phyloP scores from a whole-genome alignment of 2,329 filamentous ascomycete species.

The Colletotrichum sp. region DNA sequence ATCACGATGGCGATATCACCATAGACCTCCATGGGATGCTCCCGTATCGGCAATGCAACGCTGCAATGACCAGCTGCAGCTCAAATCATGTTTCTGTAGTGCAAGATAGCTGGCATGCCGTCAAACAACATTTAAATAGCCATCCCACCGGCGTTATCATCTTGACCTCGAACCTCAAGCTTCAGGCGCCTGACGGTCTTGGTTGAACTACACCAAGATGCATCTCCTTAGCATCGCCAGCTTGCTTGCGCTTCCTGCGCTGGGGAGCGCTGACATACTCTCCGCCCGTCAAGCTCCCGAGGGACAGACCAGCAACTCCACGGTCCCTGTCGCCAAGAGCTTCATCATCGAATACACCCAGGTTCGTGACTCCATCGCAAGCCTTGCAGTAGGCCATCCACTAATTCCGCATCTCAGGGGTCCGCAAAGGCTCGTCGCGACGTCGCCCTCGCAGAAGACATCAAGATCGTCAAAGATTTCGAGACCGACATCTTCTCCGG shows the following conservation, averaged over 20 bases:
- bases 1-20: conserved; percentile 10
- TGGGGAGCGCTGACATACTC: background rate
- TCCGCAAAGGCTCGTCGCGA: conserved; percentile 17
- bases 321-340: conserved; percentile 14
- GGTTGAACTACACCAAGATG: background rate
- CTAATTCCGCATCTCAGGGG: background rate
- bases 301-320: conserved; percentile 1
- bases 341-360: conserved; percentile 21
- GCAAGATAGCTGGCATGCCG: fast-evolving
- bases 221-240: background rate
- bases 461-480: conserved; percentile 10
- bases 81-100: background rate
- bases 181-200: background rate
- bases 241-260: background rate
- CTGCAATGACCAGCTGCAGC: background rate
- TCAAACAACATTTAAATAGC: background rate
- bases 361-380: background rate
- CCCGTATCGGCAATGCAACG: conserved; percentile 15
- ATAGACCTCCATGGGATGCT: background rate
- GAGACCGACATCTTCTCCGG: conserved; percentile 37
- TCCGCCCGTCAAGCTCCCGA: background rate
- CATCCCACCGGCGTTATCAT: background rate
- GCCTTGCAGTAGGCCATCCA: fast-evolving
- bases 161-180: background rate
- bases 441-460: background rate